These are phyloP conservation scores for Pseudopediastrum boryanum DNA, from an alignment of 139 green algal genomes.

Conservation along the genomic window DNA sequence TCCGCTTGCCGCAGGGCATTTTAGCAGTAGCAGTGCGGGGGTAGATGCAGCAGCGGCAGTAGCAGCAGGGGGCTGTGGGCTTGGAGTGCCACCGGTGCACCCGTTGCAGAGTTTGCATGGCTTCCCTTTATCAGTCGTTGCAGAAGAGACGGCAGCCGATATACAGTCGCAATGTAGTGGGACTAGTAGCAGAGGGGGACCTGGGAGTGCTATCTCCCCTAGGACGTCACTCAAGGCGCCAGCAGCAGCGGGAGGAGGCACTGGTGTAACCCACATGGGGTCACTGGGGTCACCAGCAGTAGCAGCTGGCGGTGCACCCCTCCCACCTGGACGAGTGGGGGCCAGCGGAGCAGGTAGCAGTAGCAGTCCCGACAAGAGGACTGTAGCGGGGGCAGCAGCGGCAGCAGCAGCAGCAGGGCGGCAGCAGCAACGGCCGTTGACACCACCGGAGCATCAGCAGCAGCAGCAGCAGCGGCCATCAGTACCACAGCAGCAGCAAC, in stretches of 20 bases:
- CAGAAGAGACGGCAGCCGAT: no score
- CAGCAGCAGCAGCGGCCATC: not conserved
- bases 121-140: no score
- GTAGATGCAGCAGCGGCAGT: no score
- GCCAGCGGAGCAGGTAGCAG: not conserved
- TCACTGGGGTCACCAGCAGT: not conserved
- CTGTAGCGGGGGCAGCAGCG: not conserved
- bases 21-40: no score
- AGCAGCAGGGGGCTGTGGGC: no score
- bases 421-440: not conserved
- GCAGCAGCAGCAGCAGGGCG: slow-evolving; percentile 14
- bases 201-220: no score
- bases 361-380: not conserved
- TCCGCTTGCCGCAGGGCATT: no score
- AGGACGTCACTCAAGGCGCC: not conserved
- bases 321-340: not conserved
- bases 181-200: no score
- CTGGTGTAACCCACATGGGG: not conserved
- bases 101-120: no score
- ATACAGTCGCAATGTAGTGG: no score
- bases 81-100: no score
- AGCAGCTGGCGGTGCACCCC: no score
- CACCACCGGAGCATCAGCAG: not conserved
- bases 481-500: not conserved
- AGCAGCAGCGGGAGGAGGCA: not conserved